Evolutionary conservation across 495 filamentous ascomycete species (phyloP), one percentile per base, ranked within the genome.

Genomic region (Hypoxylon crocopeplum): DNA sequence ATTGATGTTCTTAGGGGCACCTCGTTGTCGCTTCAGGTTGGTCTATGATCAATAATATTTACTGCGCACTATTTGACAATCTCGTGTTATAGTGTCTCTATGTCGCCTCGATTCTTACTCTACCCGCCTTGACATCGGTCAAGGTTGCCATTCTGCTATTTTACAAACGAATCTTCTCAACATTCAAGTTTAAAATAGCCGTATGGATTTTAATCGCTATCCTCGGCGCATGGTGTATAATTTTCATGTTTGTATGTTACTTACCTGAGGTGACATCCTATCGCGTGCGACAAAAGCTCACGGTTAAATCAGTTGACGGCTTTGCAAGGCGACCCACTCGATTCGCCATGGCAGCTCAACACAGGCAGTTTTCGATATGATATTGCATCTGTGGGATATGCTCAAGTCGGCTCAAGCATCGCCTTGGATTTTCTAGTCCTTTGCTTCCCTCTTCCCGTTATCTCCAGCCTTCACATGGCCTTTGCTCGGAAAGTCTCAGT

Each of bases 371-470:
- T 45, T 5, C 20, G 56, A 12, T 53, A 27, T 13, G 24, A 60
- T 19, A 22, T 13, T 6, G 6, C 50, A 20, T 25, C 42, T 16
- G 24, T 48, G 13, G 41, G 32, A 12, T 22, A 37, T 13, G 42
- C 59, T 16, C 42, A 49, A 16, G 41, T 25, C 0, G 52, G 40
- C 7, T 48, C 32, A 12, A 62, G 51, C 44, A 30, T 66, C 33
- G 56, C 17, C 7, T 29, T 69, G 8, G 66, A 66, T 17, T 3
- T 69, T 3, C n/a, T 59, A 0, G 48, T 66, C 5, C 52, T 66
- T 2, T 53, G 45, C 17, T 62, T 62, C 22, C 66, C 62, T n/a
- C 22, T 69, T 3, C 62, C 66, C 0, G 21, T 66, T 17, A 62
- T 66, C 0, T 39, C 11, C 1, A 20, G 37, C 10, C 53, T 69